phyloP scores from a whole-genome alignment of 2,329 filamentous ascomycete genomes.

The Sporothrix pseudoabietina region DNA sequence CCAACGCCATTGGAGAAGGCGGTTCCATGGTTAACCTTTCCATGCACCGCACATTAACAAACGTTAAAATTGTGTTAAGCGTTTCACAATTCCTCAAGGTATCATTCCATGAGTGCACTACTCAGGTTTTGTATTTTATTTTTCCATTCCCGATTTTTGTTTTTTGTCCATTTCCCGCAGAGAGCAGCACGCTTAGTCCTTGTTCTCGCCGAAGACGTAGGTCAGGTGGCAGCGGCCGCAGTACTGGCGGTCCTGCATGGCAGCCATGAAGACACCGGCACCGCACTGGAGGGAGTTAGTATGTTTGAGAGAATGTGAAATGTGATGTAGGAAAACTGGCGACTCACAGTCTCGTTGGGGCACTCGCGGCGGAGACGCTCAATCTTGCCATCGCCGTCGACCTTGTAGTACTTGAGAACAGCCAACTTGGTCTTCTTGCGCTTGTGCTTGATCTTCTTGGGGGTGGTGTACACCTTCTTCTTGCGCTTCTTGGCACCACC shows the following conservation, averaged over 20 bases:
- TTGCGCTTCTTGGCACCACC: slow-evolving; percentile 99
- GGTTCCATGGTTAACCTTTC: slow-evolving; percentile 30
- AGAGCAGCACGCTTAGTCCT: slow-evolving; percentile 45
- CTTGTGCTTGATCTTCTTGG: slow-evolving; percentile 99
- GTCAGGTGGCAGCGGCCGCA: slow-evolving; percentile 75
- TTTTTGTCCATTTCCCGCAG: background rate
- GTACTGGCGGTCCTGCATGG: slow-evolving; percentile 99
- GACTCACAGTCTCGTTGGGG: slow-evolving; percentile 79
- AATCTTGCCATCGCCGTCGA: slow-evolving; percentile 99
- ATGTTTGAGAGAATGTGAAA: no score
- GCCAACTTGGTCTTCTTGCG: slow-evolving; percentile 99
- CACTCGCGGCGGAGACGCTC: slow-evolving; percentile 99
- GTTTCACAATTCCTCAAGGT: slow-evolving; percentile 31
- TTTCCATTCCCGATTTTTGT: slow-evolving; percentile 2
- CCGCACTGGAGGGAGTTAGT: slow-evolving; percentile 68
- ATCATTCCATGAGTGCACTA: slow-evolving; percentile 35
- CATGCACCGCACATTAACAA: slow-evolving; percentile 28
- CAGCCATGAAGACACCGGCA: slow-evolving; percentile 99
- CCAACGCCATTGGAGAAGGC: slow-evolving; percentile 29
- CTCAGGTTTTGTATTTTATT: slow-evolving; percentile 18
- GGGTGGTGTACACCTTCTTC: slow-evolving; percentile 99
- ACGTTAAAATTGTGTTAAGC: slow-evolving; percentile 21
- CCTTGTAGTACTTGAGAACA: slow-evolving; percentile 99
- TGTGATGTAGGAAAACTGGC: no score
- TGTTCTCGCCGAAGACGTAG: slow-evolving; percentile 70